Base-by-base conservation (phyloP, 257 asterid genomes). In the Solanum arcanum region DNA sequence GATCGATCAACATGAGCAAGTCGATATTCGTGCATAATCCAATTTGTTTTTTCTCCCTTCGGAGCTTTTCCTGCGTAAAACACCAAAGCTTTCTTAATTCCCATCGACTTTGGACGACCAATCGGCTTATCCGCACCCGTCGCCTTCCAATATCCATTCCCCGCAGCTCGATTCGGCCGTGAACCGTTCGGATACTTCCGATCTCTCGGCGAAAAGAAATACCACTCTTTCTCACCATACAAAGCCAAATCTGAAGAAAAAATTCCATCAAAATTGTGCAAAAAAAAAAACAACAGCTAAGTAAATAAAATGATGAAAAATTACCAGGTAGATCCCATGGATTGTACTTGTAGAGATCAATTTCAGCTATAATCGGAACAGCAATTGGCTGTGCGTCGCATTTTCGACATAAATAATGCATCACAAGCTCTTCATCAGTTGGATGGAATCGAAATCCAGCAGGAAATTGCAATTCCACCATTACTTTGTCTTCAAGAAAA, bases 11-110 rank as follows among this genome's bases (percentile, higher is more conserved):
- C 97, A 74, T 93, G 92, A 69, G 99, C 99, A 5, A 96, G 93
- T n/a, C 99, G 95, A 46, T 96, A 96, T 62, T 95, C 98, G 87
- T 96, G 98, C 99, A 96, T 96, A 56, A 96, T 95, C 99, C 99
- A 96, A 46, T 94, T 95, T 2, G 97, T 95, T 86, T 95, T 95
- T 41, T 91, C 97, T 12, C 99, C 99, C 59, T 86, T 91, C 9
- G 98, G 97, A 14, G 99, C 98, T 87, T 96, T 96, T 23, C 99
- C 99, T 85, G 99, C 89, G 87, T 96, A 96, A 33, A 96, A 96
- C 37, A 96, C 99, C 91, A 96, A 39, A 8, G 99, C 98, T 88
- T 96, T 94, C 88, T 94, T 96, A 3, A 96, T 96, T 0, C 98
- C 99, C 7, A 96, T 89, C 12, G 98, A 84, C 31, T 92, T 95